Conservation (phyloP, 495 filamentous ascomycete species). For the Lophiotrema nucula region DNA sequence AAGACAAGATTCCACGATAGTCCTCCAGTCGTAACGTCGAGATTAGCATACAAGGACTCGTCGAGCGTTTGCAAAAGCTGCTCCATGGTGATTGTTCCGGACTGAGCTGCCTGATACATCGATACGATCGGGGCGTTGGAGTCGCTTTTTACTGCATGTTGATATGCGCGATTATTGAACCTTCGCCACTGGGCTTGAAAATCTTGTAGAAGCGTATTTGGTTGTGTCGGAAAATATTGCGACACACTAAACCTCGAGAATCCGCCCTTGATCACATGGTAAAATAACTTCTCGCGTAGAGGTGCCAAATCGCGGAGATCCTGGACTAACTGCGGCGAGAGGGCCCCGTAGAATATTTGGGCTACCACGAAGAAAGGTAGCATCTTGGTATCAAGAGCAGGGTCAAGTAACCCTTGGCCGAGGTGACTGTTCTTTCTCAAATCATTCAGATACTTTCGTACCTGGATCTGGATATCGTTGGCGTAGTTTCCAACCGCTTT, state of each 20-base stretch:
- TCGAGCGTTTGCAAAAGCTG: conserved; percentile 46
- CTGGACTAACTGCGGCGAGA: conserved; percentile 24
- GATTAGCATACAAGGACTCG: conserved; percentile 48
- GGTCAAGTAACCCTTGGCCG: conserved; percentile 11
- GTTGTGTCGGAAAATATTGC: conserved; percentile 6
- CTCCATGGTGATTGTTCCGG: conserved; percentile 25
- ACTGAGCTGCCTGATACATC: conserved; percentile 31
- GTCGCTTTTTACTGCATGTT: too few relatives aligned
- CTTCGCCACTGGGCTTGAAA: conserved; percentile 5
- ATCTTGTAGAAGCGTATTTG: conserved; percentile 4
- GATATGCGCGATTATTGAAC: conserved; percentile 15
- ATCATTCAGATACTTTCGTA: not conserved
- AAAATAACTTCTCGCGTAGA: conserved; percentile 37
- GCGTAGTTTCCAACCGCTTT: not conserved
- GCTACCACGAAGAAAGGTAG: conserved; percentile 43
- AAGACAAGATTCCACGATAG: conserved; percentile 45
- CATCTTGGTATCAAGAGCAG: conserved; percentile 39
- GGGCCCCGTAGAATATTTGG: conserved; percentile 39
- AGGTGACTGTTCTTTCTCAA: not conserved
- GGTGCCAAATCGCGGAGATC: conserved; percentile 15
- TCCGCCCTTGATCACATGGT: too few relatives aligned
- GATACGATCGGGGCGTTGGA: not conserved
- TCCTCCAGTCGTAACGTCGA: conserved; percentile 46
- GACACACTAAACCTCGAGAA: too few relatives aligned
- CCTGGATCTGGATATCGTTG: not conserved